These are phyloP conservation scores for Phellopilus nigrolimitatus DNA, from an alignment of 1,284 basidiomycete genomes.

Conservation along the genomic window DNA sequence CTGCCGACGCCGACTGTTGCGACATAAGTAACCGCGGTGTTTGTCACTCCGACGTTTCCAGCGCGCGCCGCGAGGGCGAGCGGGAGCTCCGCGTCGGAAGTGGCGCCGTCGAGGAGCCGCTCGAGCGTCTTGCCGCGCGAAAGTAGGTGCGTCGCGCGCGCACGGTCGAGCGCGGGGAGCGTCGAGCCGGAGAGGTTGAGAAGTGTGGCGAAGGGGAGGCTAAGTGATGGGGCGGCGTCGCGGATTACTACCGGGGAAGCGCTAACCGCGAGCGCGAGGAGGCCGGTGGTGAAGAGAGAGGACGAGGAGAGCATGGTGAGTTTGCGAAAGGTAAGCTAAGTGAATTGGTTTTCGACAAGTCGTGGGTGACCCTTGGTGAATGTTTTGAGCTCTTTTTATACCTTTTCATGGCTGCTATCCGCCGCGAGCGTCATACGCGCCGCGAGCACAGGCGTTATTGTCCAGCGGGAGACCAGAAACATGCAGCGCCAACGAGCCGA, in stretches of 20 bases:
- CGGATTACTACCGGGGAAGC: conserved; percentile 5
- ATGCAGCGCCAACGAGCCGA: too few relatives aligned
- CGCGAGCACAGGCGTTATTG: too few relatives aligned
- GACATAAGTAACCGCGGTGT: conserved; percentile 14
- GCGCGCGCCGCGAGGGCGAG: neutral
- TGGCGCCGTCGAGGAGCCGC: conserved; percentile 26
- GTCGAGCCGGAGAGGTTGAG: too few relatives aligned
- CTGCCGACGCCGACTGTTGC: conserved; percentile 21
- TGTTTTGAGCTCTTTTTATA: neutral
- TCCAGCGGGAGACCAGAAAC: too few relatives aligned
- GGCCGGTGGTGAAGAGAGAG: conserved; percentile 4
- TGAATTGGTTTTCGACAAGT: neutral
- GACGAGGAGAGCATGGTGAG: conserved; percentile 8
- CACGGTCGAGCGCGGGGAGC: too few relatives aligned
- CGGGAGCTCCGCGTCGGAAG: neutral
- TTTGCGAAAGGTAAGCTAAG: neutral
- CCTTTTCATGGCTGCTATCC: too few relatives aligned
- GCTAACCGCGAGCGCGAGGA: conserved; percentile 10
- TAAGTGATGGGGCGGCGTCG: conserved; percentile 1
- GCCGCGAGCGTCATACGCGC: too few relatives aligned
- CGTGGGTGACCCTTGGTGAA: neutral
- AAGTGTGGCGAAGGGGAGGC: too few relatives aligned
- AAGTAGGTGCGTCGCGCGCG: too few relatives aligned
- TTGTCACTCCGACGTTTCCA: conserved; percentile 19
- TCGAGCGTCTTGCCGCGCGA: too few relatives aligned